A percentile compares a stretch with the other conserved stretches of the same genome.
phyloP scores from a whole-genome alignment of 1,284 basidiomycete species.

The Pseudomicrostroma phylloplanum region DNA sequence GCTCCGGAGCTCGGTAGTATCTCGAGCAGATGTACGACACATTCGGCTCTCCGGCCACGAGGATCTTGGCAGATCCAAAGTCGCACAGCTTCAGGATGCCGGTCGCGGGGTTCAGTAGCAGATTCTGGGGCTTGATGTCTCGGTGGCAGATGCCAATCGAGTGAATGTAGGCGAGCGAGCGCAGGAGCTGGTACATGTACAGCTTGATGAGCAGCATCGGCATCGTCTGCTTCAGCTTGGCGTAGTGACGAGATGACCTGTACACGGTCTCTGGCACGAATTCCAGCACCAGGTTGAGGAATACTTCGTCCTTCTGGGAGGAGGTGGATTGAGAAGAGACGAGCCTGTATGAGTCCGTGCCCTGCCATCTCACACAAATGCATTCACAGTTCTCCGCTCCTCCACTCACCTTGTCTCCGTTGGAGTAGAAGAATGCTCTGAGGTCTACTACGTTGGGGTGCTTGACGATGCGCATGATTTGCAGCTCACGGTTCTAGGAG shows the following conservation, averaged over 20 bases:
- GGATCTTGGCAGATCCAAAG: slow-evolving; percentile 97
- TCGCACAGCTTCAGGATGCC: slow-evolving; percentile 97
- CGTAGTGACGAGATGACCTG: slow-evolving; percentile 94
- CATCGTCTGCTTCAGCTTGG: slow-evolving; percentile 99
- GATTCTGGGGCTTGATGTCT: slow-evolving; percentile 99
- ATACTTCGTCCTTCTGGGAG: slow-evolving; percentile 95
- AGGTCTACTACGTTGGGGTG: slow-evolving; percentile 98
- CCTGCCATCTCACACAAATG: background rate
- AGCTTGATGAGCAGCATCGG: slow-evolving; percentile 98
- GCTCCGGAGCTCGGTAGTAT: slow-evolving; percentile 97
- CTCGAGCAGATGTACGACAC: slow-evolving; percentile 99
- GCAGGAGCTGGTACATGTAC: slow-evolving; percentile 94
- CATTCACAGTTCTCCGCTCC: background rate
- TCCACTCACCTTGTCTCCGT: slow-evolving; percentile 81
- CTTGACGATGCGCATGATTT: slow-evolving; percentile 96
- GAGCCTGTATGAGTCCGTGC: background rate
- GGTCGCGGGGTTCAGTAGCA: slow-evolving; percentile 90
- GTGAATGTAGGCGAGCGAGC: slow-evolving; percentile 95
- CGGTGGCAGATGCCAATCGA: slow-evolving; percentile 83
- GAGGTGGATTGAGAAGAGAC: slow-evolving; percentile 19
- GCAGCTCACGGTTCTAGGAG: slow-evolving; percentile 89
- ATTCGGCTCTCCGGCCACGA: slow-evolving; percentile 95
- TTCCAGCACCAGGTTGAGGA: slow-evolving; percentile 97
- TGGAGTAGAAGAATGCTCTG: slow-evolving; percentile 97
- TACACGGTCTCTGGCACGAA: slow-evolving; percentile 99